Evolutionary conservation across 148 eudicot species (phyloP).

Genomic region (Persicaria maculosa): DNA sequence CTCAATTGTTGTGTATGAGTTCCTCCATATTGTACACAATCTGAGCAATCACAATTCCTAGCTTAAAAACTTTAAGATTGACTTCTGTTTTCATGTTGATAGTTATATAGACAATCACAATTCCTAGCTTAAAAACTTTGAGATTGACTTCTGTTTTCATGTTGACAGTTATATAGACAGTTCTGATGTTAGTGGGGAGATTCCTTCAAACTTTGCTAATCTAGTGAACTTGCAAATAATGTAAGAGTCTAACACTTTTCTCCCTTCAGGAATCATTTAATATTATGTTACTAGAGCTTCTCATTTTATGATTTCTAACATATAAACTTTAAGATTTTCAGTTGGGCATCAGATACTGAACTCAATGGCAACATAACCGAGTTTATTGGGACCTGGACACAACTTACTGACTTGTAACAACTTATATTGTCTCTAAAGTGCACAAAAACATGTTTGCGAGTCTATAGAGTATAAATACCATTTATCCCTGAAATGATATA

Average conservation of each 20-base stretch:
- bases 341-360: constrained; percentile 67
- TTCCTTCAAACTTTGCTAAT: constrained; percentile 54
- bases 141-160: not conserved
- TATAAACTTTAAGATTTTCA: constrained; percentile 21
- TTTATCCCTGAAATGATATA: not conserved
- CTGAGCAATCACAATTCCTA: not conserved
- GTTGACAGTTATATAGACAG: constrained; percentile 56
- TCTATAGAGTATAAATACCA: not conserved
- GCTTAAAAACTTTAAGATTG: not conserved
- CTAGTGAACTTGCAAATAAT: constrained; percentile 37
- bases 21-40: not conserved
- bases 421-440: not conserved
- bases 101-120: too few relatives aligned
- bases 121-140: not conserved
- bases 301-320: not conserved
- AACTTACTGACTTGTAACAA: constrained; percentile 39
- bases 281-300: not conserved
- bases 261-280: constrained; percentile 1
- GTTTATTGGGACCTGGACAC: constrained; percentile 58
- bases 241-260: constrained; percentile 32
- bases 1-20: too few relatives aligned
- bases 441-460: not conserved
- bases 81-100: constrained; percentile 1
- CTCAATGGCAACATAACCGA: constrained; percentile 59
- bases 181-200: constrained; percentile 65